Conservation (phyloP, 768 basidiomycete genomes). For the Serendipita sp. region DNA sequence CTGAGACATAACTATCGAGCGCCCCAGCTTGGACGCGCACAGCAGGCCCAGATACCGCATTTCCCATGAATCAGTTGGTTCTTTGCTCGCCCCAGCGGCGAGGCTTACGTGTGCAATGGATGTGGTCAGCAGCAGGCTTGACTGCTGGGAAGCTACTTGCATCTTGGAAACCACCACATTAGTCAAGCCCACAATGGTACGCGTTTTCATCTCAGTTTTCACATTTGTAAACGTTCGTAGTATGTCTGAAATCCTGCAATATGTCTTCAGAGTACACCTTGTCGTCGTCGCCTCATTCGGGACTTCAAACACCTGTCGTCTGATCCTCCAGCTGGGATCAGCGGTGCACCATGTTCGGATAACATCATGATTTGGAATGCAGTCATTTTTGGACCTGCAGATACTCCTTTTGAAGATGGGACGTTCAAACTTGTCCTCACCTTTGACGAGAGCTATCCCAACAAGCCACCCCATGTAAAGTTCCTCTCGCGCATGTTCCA, state of each 20-base stretch:
- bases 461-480: slow-evolving; percentile 94
- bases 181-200: neutral
- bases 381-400: slow-evolving; percentile 98
- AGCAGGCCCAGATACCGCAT: slow-evolving; percentile 53
- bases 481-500: slow-evolving; percentile 98
- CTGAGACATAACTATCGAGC: slow-evolving; percentile 79
- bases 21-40: slow-evolving; percentile 62
- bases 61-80: slow-evolving; percentile 40
- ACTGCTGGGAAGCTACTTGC: neutral
- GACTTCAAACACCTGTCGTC: slow-evolving; percentile 93
- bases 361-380: slow-evolving; percentile 99
- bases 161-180: neutral
- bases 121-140: too few species aligned
- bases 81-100: neutral
- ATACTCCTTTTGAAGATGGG: slow-evolving; percentile 98
- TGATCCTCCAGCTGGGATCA: slow-evolving; percentile 92
- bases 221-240: neutral
- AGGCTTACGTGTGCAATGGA: neutral
- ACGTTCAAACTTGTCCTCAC: slow-evolving; percentile 92
- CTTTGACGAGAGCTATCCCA: slow-evolving; percentile 97
- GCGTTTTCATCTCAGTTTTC: neutral
- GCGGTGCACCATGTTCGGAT: slow-evolving; percentile 91
- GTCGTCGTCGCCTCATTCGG: slow-evolving; percentile 86
- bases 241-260: neutral
- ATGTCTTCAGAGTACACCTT: slow-evolving; percentile 67